A percentile compares a stretch with the other conserved stretches of the same genome.
phyloP scores from a whole-genome alignment of 495 filamentous ascomycete species.

The Aspergillus taichungensis region DNA sequence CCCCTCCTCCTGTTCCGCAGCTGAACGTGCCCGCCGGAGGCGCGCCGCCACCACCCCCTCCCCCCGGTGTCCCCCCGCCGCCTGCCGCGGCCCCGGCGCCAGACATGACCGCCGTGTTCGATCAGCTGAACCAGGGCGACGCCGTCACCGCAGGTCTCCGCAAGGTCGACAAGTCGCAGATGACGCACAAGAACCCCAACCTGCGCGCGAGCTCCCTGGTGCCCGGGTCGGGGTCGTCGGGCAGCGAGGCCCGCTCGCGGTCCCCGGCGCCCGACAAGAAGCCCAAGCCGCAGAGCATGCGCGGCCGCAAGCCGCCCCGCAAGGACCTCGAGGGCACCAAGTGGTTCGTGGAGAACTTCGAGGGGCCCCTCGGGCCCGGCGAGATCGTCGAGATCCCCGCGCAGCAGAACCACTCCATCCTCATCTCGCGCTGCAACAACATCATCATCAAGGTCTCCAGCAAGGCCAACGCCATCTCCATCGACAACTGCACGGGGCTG shows the following conservation, averaged over 20 bases:
- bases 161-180: constrained; percentile 87
- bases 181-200: constrained; percentile 98
- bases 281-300: constrained; percentile 92
- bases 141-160: constrained; percentile 75
- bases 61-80: constrained; percentile 29
- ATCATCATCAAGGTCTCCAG: constrained; percentile 80
- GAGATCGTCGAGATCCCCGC: constrained; percentile 69
- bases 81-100: constrained; percentile 26
- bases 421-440: constrained; percentile 84
- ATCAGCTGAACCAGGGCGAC: constrained; percentile 80
- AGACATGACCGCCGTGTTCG: constrained; percentile 80
- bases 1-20: constrained; percentile 50
- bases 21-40: constrained; percentile 46
- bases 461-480: constrained; percentile 90
- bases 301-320: constrained; percentile 81
- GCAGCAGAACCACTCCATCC: constrained; percentile 75
- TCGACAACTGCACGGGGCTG: constrained; percentile 80
- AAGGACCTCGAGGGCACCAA: constrained; percentile 93
- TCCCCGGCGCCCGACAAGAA: constrained; percentile 80
- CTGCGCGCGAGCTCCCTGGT: constrained; percentile 68
- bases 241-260: constrained; percentile 50
- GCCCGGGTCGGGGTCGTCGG: constrained; percentile 41
- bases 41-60: constrained; percentile 76
- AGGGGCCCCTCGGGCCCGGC: constrained; percentile 56
- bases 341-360: constrained; percentile 93